Conservation (phyloP, 805 yeast genomes). For the Priceomyces haplophilus region DNA sequence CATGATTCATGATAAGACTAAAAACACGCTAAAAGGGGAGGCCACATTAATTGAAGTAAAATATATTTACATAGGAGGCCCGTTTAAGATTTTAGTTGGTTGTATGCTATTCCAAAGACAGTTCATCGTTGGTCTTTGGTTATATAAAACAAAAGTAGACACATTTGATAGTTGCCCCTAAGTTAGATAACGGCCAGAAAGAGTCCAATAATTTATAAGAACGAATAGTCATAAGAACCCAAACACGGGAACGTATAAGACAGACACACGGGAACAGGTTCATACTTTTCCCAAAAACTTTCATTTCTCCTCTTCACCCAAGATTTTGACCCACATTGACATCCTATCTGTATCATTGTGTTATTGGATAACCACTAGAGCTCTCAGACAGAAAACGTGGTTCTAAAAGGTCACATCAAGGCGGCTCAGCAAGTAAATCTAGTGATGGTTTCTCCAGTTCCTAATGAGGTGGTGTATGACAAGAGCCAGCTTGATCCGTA, state of each 20-base stretch:
- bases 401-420: not conserved
- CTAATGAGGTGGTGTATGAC: conserved; percentile 7
- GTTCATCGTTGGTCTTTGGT: not conserved
- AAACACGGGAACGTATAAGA: not conserved
- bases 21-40: not conserved
- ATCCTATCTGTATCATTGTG: not conserved
- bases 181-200: not conserved
- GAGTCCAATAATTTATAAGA: not conserved
- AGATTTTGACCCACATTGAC: not conserved
- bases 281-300: not conserved
- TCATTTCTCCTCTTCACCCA: not conserved
- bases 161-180: not conserved
- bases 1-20: conserved; percentile 3
- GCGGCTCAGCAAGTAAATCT: not conserved
- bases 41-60: not conserved
- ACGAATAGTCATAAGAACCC: no score
- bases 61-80: not conserved
- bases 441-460: conserved; percentile 3
- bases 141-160: not conserved
- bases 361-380: not conserved
- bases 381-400: not conserved
- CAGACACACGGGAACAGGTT: not conserved
- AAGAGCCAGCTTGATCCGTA: conserved; percentile 16
- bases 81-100: not conserved
- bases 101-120: not conserved